Conservation (phyloP, 73 alveolate species). For the Paraurostyla sp. region DNA sequence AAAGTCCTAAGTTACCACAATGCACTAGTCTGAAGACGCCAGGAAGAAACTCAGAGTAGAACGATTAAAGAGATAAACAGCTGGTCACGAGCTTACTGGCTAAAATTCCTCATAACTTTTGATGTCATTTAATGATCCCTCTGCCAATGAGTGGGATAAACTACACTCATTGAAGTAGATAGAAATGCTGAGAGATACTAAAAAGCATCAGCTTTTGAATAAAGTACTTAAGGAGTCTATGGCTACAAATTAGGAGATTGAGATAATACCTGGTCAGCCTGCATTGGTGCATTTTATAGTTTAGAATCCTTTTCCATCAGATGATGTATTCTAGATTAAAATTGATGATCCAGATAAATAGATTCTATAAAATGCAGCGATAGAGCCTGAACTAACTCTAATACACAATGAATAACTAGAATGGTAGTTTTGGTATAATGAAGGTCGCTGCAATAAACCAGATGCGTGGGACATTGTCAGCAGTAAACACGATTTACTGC, state of each 20-base stretch:
- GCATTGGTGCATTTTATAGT: conserved; percentile 52
- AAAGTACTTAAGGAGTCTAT: conserved; percentile 61
- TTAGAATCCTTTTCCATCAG: conserved; percentile 45
- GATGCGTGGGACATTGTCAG: conserved; percentile 74
- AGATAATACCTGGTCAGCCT: conserved; percentile 68
- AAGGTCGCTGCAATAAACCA: conserved; percentile 71
- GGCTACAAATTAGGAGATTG: conserved; percentile 17
- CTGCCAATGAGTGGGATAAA: conserved; percentile 69
- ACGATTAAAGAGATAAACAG: conserved; percentile 59
- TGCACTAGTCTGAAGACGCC: conserved; percentile 47
- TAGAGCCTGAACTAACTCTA: conserved; percentile 10
- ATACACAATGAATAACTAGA: conserved; percentile 57
- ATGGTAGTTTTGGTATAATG: conserved; percentile 76
- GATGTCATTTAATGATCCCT: conserved; percentile 30
- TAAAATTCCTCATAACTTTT: not conserved
- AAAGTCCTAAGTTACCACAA: not conserved
- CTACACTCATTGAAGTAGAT: conserved; percentile 48
- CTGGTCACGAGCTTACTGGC: conserved; percentile 1
- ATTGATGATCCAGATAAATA: conserved; percentile 70
- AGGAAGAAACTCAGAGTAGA: conserved; percentile 67
- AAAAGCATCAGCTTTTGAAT: conserved; percentile 26
- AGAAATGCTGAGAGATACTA: conserved; percentile 55
- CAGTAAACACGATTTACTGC: conserved; percentile 45
- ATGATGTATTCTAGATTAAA: conserved; percentile 39
- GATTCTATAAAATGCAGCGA: not conserved